Base-by-base conservation (phyloP, 345 rosid genomes). In the Brassica nigra region DNA sequence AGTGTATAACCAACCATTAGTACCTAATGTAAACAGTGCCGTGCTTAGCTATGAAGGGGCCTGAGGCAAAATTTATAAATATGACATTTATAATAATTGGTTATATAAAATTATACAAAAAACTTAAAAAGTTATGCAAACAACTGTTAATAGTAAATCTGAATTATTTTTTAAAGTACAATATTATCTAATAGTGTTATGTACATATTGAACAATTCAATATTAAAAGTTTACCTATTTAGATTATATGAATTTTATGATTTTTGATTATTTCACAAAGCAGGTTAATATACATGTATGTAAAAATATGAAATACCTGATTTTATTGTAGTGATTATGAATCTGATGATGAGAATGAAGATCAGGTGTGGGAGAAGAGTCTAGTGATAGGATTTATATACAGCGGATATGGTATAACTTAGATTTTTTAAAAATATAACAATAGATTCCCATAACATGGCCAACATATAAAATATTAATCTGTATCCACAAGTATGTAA, bases 291-390 rank as follows among this genome's bases (percentile, higher is more conserved):
- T 36, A 28, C 11, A 10, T 5, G 11, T 29, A 6, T 44, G 4
- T 34, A 23, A 2, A 36, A 12, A 14, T 18, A 58, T 0, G 6
- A 20, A 62, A 62, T 62, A 20, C 82, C 82, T 68, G 75, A 14
- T 33, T 28, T 54, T 34, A 61, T 33, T 28, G 63, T 34, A 62
- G 70, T 68, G 78, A 67, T 15, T 36, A 39, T 18, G 68, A 33
- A 44, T 34, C 47, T 29, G 61, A 44, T 44, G 62, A 44, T 30
- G 73, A 54, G 1, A 62, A 30, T n/a, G 75, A 61, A 62, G 70
- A 62, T 62, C 33, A 9, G 64, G 44, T 66, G 42, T 68, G 82
- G 65, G 66, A n/a, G 69, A 59, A 36, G 49, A 78, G 61, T 15
- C 33, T 28, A 61, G 11, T 39, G 20, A 2, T 47, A 36, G 66